Evolutionary conservation across 306 rosid species (phyloP).

Genomic region (Erythrophleum fordii): DNA sequence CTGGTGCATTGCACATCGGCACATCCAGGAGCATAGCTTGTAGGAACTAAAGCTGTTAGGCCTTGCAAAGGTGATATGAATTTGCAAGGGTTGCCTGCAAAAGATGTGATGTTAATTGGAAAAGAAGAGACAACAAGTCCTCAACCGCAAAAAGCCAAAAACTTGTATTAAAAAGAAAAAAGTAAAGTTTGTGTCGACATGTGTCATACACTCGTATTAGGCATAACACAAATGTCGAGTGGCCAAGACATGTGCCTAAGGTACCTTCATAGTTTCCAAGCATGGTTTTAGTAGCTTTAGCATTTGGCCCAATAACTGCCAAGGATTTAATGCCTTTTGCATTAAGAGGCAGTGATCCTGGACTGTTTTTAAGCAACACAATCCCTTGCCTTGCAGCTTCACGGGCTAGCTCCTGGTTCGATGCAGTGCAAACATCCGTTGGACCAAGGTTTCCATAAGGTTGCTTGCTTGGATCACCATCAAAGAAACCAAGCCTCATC

Average conservation of each 20-base stretch:
- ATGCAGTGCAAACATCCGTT: constrained; percentile 81
- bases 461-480: constrained; percentile 88
- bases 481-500: constrained; percentile 96
- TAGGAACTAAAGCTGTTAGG: constrained; percentile 68
- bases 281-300: constrained; percentile 91
- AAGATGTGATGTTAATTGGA: constrained; percentile 10
- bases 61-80: constrained; percentile 87
- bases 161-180: no score
- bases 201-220: neutral
- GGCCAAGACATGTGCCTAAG: neutral
- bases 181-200: no score
- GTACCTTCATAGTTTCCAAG: constrained; percentile 94
- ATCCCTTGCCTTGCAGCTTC: constrained; percentile 98
- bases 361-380: constrained; percentile 85
- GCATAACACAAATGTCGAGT: neutral
- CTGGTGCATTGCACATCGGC: constrained; percentile 67
- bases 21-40: constrained; percentile 76
- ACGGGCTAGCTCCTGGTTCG: constrained; percentile 77
- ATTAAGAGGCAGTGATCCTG: constrained; percentile 72
- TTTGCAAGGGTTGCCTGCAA: constrained; percentile 88
- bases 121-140: neutral
- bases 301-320: constrained; percentile 98
- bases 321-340: constrained; percentile 70
- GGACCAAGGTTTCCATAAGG: constrained; percentile 87
- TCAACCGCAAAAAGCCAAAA: neutral